These are phyloP conservation scores for Ceratocystis variospora DNA, from an alignment of 2,329 filamentous ascomycete species.

Conservation along the genomic window DNA sequence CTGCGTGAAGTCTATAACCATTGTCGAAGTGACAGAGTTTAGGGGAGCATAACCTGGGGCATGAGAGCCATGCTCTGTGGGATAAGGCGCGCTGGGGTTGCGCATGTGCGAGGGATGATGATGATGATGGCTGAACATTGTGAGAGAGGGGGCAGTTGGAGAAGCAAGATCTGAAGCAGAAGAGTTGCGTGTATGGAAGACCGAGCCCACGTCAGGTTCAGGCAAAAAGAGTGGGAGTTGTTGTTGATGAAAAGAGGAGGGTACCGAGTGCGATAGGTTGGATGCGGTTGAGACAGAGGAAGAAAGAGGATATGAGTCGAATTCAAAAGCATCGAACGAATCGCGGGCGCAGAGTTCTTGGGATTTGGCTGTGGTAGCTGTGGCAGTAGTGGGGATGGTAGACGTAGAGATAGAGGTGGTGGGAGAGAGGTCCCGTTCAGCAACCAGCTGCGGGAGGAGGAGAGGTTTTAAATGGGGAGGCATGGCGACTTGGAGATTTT, in stretches of 20 bases:
- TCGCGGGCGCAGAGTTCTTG: slow-evolving; percentile 18
- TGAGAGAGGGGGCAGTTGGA: slow-evolving; percentile 49
- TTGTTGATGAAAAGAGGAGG: slow-evolving; percentile 11
- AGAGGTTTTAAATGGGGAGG: slow-evolving; percentile 39
- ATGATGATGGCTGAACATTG: background rate
- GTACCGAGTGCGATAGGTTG: slow-evolving; percentile 12
- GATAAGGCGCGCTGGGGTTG: slow-evolving; percentile 65
- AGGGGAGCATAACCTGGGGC: slow-evolving; percentile 35
- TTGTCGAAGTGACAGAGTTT: slow-evolving; percentile 5
- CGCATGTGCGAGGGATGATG: slow-evolving; percentile 32
- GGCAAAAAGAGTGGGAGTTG: slow-evolving; percentile 17
- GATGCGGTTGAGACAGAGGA: background rate
- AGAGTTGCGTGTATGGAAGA: slow-evolving; percentile 38
- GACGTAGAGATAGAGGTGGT: background rate
- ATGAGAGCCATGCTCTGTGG: slow-evolving; percentile 40
- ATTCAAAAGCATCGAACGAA: slow-evolving; percentile 18
- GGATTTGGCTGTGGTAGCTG: background rate
- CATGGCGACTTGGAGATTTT: slow-evolving; percentile 26
- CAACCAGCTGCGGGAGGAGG: slow-evolving; percentile 40
- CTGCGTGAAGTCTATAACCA: slow-evolving; percentile 22
- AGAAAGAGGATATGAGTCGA: slow-evolving; percentile 16
- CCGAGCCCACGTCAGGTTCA: slow-evolving; percentile 28
- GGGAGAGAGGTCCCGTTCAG: slow-evolving; percentile 30
- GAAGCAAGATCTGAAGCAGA: slow-evolving; percentile 55
- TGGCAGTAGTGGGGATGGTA: background rate